Evolutionary conservation across 768 basidiomycete genomes (phyloP), one percentile per base, ranked within the genome.

Genomic region (Lactarius hengduanensis): DNA sequence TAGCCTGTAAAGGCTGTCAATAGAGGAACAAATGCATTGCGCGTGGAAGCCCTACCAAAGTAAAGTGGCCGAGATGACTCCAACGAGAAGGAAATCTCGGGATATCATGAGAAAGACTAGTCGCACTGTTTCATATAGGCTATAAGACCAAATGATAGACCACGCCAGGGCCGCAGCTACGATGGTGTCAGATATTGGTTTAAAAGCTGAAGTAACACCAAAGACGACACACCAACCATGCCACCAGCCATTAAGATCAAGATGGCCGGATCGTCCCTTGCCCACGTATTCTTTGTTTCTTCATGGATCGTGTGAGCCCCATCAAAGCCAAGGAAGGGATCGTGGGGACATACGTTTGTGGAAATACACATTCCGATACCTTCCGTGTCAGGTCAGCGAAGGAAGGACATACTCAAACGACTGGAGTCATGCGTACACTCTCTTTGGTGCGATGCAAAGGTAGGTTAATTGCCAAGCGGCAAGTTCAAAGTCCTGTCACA

Each of bases 271-370:
- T 98, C 96, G 76, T 98, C 96, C 76, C 96, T 82, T 22, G 96
- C 94, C 96, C 96, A 98, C 18, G 91, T 94, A 76, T 98, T 97
- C 82, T 97, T 98, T 22, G 96, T 98, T 81, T 98, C 94, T 92
- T 78, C 69, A 47, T 53, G 57, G 43, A 70, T 45, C 55, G 26
- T 65, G 28, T 69, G 47, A 53, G 61, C 32, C 15, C 36, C 20
- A 56, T 10, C 4, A 10, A 67, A 61, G 43, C 30, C 63, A 50
- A 28, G n/a, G 41, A 15, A 38, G 59, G 32, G 28, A 11, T 28
- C 2, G 41, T 40, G 32, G 26, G 28, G 38, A 77, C 88, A 73
- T 74, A 96, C 96, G 93, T 78, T 96, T 96, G 78, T 97, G 96
- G 74, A 96, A 97, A 76, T 98, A 98, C 8, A 97, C 96, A 77